These are phyloP conservation scores for Nosema bombycis DNA, from an alignment of 371 early-diverging fungal species.

Conservation along the genomic window DNA sequence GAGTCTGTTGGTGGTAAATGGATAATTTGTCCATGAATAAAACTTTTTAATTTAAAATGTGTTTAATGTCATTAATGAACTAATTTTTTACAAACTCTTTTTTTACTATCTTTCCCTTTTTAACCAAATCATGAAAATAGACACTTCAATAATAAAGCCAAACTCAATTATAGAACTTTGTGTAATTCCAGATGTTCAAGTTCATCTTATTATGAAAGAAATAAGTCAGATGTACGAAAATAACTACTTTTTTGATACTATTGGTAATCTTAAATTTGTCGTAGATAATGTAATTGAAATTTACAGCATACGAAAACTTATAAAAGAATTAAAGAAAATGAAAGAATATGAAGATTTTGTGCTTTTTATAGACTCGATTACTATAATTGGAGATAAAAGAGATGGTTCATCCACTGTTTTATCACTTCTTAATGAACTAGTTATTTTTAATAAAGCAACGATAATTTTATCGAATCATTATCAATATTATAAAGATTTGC, in stretches of 20 bases:
- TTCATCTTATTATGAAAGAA: conserved; percentile 18
- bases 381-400: conserved; percentile 34
- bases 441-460: conserved; percentile 34
- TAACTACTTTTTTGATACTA: conserved; percentile 34
- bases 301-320: conserved; percentile 19
- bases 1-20: conserved; percentile 87
- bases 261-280: conserved; percentile 34
- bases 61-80: background rate
- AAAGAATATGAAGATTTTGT: conserved; percentile 1
- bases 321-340: conserved; percentile 10
- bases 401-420: conserved; percentile 5
- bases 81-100: background rate
- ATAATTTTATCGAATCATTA: conserved; percentile 49
- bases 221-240: conserved; percentile 9
- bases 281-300: conserved; percentile 11
- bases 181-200: conserved; percentile 21
- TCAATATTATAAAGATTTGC: background rate
- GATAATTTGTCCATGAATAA: conserved; percentile 65
- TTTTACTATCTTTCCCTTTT: background rate
- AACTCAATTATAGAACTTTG: conserved; percentile 43
- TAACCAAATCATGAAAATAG: background rate
- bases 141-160: background rate
- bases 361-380: conserved; percentile 46
- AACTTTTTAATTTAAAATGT: conserved; percentile 8
- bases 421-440: conserved; percentile 23